A percentile compares a stretch with the other conserved stretches of the same genome.
These are phyloP conservation scores for Pichia kudriavzevii DNA, from an alignment of 1,139 yeast genomes.

Conservation along the genomic window DNA sequence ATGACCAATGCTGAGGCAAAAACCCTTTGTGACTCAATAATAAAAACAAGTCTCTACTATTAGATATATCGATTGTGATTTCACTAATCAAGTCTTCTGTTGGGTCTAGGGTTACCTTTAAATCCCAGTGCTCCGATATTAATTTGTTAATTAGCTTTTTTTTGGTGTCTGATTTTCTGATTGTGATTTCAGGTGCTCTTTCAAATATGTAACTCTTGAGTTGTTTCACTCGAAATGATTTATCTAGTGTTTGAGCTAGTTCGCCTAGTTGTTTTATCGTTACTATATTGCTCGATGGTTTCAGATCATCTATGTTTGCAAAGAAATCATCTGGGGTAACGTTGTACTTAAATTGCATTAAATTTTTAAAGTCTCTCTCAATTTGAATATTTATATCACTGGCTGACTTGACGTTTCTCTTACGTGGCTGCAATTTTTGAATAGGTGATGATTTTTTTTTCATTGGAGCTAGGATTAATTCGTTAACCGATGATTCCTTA, in stretches of 20 bases:
- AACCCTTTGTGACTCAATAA: constrained; percentile 42
- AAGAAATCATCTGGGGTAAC: constrained; percentile 26
- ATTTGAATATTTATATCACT: constrained; percentile 14
- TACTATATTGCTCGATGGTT: constrained; percentile 25
- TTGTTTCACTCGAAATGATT: constrained; percentile 29
- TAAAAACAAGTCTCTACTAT: constrained; percentile 41
- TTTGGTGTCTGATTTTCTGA: constrained; percentile 22
- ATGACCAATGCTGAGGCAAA: constrained; percentile 41
- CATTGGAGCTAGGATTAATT: constrained; percentile 20
- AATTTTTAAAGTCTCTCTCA: constrained; percentile 26
- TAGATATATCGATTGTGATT: constrained; percentile 33
- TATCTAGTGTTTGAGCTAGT: constrained; percentile 25
- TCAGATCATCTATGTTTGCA: constrained; percentile 28
- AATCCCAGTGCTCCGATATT: constrained; percentile 14
- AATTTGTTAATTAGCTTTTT: constrained; percentile 12
- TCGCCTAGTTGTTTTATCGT: constrained; percentile 29
- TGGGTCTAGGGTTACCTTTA: constrained; percentile 13
- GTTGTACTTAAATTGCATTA: constrained; percentile 29
- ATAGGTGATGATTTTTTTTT: constrained; percentile 13
- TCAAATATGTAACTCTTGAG: constrained; percentile 23
- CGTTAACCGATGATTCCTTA: constrained; percentile 15
- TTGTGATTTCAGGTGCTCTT: constrained; percentile 12
- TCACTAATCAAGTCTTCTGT: constrained; percentile 26
- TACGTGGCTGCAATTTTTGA: constrained; percentile 7
- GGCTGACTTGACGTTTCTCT: constrained; percentile 5